Conservation (phyloP, 2,329 filamentous ascomycete species). For the Fusarium sp. region DNA sequence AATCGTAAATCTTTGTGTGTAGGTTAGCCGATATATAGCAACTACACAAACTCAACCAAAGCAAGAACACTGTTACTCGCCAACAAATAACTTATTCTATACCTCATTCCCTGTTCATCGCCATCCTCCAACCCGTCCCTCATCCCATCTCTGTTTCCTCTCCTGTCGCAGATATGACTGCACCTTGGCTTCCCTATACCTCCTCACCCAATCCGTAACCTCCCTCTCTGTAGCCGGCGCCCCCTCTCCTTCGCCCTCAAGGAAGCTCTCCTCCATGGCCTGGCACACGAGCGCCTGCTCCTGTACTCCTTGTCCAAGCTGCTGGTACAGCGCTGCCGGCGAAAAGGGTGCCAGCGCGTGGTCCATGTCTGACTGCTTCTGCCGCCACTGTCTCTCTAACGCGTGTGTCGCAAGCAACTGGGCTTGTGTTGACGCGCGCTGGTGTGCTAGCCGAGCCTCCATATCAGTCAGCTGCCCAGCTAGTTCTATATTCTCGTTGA, state of each 20-base stretch:
- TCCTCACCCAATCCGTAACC: conserved; percentile 83
- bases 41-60: not conserved
- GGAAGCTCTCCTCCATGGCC: conserved; percentile 92
- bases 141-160: conserved; percentile 93
- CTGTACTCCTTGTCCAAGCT: conserved; percentile 78
- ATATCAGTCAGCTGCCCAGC: conserved; percentile 72
- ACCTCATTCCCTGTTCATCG: conserved; percentile 62
- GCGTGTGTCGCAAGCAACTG: conserved; percentile 86
- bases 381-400: conserved; percentile 91
- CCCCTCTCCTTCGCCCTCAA: conserved; percentile 67
- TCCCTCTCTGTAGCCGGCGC: conserved; percentile 79
- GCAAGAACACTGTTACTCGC: not conserved
- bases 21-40: not conserved
- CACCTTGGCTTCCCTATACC: conserved; percentile 84
- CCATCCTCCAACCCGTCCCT: conserved; percentile 95
- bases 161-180: conserved; percentile 85
- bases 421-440: conserved; percentile 80
- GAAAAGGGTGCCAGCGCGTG: conserved; percentile 85
- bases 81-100: not conserved
- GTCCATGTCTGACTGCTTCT: conserved; percentile 92
- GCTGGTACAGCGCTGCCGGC: conserved; percentile 86
- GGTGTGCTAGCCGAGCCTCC: conserved; percentile 67
- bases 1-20: not conserved
- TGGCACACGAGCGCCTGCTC: conserved; percentile 86
- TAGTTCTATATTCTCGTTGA: conserved; percentile 79